A percentile compares a stretch with the other conserved stretches of the same genome.
phyloP scores from a whole-genome alignment of 225 moss, liverwort and hornwort species.

The Sphagnum tenellum region DNA sequence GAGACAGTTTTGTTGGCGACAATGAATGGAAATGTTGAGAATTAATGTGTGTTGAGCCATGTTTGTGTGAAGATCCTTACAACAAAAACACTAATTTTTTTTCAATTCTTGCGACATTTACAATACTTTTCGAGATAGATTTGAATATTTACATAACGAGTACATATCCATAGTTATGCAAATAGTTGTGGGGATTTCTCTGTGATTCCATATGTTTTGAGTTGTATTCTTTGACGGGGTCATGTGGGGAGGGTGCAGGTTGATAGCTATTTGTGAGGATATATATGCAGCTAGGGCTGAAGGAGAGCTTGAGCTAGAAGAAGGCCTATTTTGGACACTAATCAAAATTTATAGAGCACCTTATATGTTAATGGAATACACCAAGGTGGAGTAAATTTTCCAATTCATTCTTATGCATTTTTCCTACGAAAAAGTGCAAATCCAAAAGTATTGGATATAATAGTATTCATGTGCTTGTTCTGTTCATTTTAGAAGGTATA shows the following conservation, averaged over 20 bases:
- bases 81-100: too few relatives aligned
- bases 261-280: constrained; percentile 45
- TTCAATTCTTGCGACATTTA: background rate
- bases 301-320: constrained; percentile 40
- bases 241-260: constrained; percentile 10
- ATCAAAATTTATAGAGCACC: constrained; percentile 41
- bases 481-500: too few relatives aligned
- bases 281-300: constrained; percentile 39
- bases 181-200: background rate
- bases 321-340: constrained; percentile 42
- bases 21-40: too few relatives aligned
- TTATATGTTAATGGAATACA: constrained; percentile 42
- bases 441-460: too few relatives aligned
- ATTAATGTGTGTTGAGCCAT: too few relatives aligned
- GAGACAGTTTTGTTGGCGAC: too few relatives aligned
- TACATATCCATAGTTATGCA: too few relatives aligned
- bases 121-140: background rate
- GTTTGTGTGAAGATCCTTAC: too few relatives aligned
- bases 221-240: background rate
- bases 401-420: too few relatives aligned
- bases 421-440: too few relatives aligned
- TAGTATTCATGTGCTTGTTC: too few relatives aligned
- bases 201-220: background rate
- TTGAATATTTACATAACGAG: too few relatives aligned
- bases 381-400: constrained; percentile 26